Evolutionary conservation across 169 alveolate genomes (phyloP), one percentile per base, ranked within the genome.

Genomic region (Plasmodium cynomolgi): DNA sequence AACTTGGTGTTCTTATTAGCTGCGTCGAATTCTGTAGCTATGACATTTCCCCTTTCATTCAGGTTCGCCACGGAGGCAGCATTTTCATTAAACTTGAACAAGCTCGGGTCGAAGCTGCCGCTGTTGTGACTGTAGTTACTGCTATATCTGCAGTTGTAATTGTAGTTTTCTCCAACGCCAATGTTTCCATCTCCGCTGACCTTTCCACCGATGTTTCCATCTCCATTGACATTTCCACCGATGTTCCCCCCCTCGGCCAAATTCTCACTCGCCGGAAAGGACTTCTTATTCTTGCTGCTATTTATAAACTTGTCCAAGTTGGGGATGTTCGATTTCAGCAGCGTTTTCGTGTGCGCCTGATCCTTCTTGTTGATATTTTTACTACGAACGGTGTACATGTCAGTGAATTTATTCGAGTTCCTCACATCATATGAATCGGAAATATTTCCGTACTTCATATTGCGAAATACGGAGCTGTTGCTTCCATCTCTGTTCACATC

Each of bases 301-400:
- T 41, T 68, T 84, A 41, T 20, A n/a, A 84, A 23, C 34, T 84
- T 72, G 15, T 84, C 92, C 29, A 84, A 44, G 2, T 44, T 74
- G 41, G 83, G 37, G 34, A 84, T 72, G 54, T 47, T 84, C 23
- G 75, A 23, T 9, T 84, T 84, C 13, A 84, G 37, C 6, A 74
- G 34, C 7, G 50, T 72, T 73, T 72, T 84, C 37, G 56, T 31
- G 17, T 83, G 91, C 11, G 23, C 23, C 4, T 83, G 80, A 17
- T 83, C 91, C 29, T 83, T 83, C 54, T 77, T 75, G 68, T 86
- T 86, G 11, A 33, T 15, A n/a, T 47, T 33, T 11, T 86, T 86
- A 20, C 68, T 86, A 33, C 11, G 20, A 13, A 17, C 44, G 31
- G 9, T 71, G 71, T 68, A 13, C 11, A 83, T 56, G 26, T 83